Percentiles rank a stretch among this genome's conserved stretches.
These are phyloP conservation scores for Fonsecaea monophora DNA, from an alignment of 2,329 filamentous ascomycete genomes.

Conservation along the genomic window DNA sequence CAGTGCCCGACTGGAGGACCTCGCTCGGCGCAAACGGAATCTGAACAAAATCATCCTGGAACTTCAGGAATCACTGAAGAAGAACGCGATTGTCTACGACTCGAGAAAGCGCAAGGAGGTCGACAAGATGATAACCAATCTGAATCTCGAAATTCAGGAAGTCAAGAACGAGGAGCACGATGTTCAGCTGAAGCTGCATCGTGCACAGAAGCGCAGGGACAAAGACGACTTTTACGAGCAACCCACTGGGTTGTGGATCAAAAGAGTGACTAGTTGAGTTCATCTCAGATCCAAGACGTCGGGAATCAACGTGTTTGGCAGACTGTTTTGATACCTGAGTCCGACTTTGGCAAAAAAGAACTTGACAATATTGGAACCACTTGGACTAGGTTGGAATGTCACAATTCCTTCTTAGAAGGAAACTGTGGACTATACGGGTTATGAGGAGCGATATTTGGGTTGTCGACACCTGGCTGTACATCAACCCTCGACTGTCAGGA, in stretches of 20 bases:
- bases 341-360: neutral
- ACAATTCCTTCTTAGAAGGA: neutral
- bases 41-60: constrained; percentile 75
- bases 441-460: neutral
- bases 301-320: neutral
- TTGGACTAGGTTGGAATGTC: neutral
- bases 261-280: constrained; percentile 70
- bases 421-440: neutral
- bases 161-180: constrained; percentile 80
- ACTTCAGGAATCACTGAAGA: constrained; percentile 78
- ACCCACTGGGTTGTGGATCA: constrained; percentile 76
- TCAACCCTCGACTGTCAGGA: neutral
- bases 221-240: constrained; percentile 61
- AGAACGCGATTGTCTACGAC: constrained; percentile 70
- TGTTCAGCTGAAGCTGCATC: constrained; percentile 74
- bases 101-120: constrained; percentile 66
- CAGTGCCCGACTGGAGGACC: constrained; percentile 68
- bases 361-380: neutral
- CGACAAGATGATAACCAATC: constrained; percentile 68
- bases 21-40: constrained; percentile 73
- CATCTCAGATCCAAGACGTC: neutral
- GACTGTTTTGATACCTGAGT: neutral
- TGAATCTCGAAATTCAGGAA: constrained; percentile 72
- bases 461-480: neutral
- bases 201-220: constrained; percentile 77